phyloP scores from a whole-genome alignment of 2,329 filamentous ascomycete species.

The Fusarium sarcochroum region DNA sequence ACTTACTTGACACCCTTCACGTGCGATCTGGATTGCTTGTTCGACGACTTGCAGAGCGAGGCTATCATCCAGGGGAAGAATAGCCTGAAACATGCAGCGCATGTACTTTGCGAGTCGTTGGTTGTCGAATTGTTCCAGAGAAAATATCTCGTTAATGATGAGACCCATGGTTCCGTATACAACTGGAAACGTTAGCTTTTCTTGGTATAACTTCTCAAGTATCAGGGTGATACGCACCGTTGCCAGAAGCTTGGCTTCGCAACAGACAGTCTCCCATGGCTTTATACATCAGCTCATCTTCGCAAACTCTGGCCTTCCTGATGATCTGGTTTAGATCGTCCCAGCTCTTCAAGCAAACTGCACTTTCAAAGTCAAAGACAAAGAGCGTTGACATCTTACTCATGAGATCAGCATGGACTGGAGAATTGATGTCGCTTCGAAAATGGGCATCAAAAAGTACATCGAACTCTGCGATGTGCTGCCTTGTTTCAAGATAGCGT shows the following conservation, averaged over 20 bases:
- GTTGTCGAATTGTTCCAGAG: slow-evolving; percentile 68
- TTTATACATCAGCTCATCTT: slow-evolving; percentile 66
- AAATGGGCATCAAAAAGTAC: slow-evolving; percentile 67
- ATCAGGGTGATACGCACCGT: slow-evolving; percentile 57
- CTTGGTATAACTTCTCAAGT: not conserved
- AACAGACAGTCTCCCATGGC: slow-evolving; percentile 77
- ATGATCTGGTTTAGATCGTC: slow-evolving; percentile 74
- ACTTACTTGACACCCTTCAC: slow-evolving; percentile 63
- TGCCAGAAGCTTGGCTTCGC: slow-evolving; percentile 64
- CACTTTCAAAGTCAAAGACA: slow-evolving; percentile 85
- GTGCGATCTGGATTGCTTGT: slow-evolving; percentile 70
- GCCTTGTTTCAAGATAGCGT: slow-evolving; percentile 72
- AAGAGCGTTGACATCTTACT: slow-evolving; percentile 76
- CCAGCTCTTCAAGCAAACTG: slow-evolving; percentile 76
- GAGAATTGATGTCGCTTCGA: slow-evolving; percentile 55
- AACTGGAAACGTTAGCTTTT: slow-evolving; percentile 53
- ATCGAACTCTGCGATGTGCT: slow-evolving; percentile 73
- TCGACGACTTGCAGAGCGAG: slow-evolving; percentile 73
- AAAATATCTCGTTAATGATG: slow-evolving; percentile 78
- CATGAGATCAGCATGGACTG: slow-evolving; percentile 66
- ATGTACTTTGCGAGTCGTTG: slow-evolving; percentile 80
- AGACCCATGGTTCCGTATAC: slow-evolving; percentile 70
- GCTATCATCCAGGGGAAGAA: slow-evolving; percentile 69
- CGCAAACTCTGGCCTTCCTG: slow-evolving; percentile 61
- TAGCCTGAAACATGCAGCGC: slow-evolving; percentile 80